These are phyloP conservation scores for Pseudocercospora pini-densiflorae DNA, from an alignment of 2,329 filamentous ascomycete genomes.

Conservation along the genomic window DNA sequence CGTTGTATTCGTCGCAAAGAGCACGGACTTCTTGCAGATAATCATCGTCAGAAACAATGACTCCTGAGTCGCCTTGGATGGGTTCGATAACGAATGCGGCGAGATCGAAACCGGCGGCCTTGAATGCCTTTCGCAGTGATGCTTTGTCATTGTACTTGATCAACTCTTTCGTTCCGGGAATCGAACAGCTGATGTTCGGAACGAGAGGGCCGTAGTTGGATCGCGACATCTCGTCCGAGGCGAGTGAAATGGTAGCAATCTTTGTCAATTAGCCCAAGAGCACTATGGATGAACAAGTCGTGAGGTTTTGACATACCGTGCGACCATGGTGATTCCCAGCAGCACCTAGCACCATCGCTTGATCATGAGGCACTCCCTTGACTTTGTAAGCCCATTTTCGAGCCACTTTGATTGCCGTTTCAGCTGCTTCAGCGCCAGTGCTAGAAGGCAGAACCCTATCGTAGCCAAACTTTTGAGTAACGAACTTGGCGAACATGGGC, in stretches of 20 bases:
- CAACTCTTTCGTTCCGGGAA: constrained; percentile 73
- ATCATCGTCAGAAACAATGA: constrained; percentile 87
- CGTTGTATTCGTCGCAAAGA: constrained; percentile 92
- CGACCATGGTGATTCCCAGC: constrained; percentile 94
- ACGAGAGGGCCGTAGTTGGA: constrained; percentile 97
- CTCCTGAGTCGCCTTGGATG: constrained; percentile 95
- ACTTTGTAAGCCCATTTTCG: constrained; percentile 97
- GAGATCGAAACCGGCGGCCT: constrained; percentile 78
- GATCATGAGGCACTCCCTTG: constrained; percentile 83
- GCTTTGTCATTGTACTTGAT: constrained; percentile 85
- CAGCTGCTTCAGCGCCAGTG: constrained; percentile 92
- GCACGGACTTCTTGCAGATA: constrained; percentile 79
- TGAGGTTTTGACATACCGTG: constrained; percentile 65
- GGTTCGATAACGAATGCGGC: constrained; percentile 94
- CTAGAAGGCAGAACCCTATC: constrained; percentile 99
- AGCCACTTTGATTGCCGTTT: constrained; percentile 93
- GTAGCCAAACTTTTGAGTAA: constrained; percentile 84
- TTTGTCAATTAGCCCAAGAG: not conserved
- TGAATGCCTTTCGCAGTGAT: constrained; percentile 77
- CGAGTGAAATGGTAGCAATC: constrained; percentile 86
- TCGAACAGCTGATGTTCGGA: constrained; percentile 78
- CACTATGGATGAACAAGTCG: not conserved
- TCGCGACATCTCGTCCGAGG: constrained; percentile 89
- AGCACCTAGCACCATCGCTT: constrained; percentile 82
- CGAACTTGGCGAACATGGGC: constrained; percentile 89